These are phyloP conservation scores for Apiotrichum domesticum DNA, from an alignment of 1,284 basidiomycete genomes.

Conservation along the genomic window DNA sequence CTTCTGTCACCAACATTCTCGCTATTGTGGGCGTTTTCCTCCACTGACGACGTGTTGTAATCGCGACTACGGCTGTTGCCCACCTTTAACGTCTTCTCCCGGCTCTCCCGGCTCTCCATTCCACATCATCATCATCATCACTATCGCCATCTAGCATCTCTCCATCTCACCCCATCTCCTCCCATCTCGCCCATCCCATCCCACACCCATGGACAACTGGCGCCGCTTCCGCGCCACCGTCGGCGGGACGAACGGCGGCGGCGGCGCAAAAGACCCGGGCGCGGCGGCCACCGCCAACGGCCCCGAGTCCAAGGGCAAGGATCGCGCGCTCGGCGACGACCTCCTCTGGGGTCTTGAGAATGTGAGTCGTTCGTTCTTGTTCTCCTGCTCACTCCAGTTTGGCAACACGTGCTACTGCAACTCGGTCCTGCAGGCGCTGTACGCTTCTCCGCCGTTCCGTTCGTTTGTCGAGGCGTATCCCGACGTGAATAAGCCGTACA, in stretches of 20 bases:
- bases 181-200: background rate
- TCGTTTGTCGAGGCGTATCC: conserved; percentile 62
- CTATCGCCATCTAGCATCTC: too few species aligned
- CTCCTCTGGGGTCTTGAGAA: conserved; percentile 79
- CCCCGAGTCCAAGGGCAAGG: conserved; percentile 20
- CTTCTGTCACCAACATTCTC: too few species aligned
- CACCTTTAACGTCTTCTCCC: too few species aligned
- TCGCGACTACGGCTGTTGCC: too few species aligned
- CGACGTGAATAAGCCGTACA: conserved; percentile 33
- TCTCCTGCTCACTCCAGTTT: conserved; percentile 52
- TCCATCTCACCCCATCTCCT: too few species aligned
- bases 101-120: too few species aligned
- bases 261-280: background rate
- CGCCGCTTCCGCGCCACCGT: conserved; percentile 12
- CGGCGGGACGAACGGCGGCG: conserved; percentile 4
- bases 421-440: conserved; percentile 92
- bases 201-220: conserved; percentile 15
- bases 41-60: too few species aligned
- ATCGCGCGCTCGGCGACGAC: conserved; percentile 33
- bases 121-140: too few species aligned
- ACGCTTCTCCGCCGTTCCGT: conserved; percentile 76
- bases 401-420: conserved; percentile 93
- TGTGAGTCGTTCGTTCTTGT: conserved; percentile 53
- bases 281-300: background rate
- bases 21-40: too few species aligned